Evolutionary conservation across 345 rosid species (phyloP).

Genomic region (Aquilaria yunnanensis): DNA sequence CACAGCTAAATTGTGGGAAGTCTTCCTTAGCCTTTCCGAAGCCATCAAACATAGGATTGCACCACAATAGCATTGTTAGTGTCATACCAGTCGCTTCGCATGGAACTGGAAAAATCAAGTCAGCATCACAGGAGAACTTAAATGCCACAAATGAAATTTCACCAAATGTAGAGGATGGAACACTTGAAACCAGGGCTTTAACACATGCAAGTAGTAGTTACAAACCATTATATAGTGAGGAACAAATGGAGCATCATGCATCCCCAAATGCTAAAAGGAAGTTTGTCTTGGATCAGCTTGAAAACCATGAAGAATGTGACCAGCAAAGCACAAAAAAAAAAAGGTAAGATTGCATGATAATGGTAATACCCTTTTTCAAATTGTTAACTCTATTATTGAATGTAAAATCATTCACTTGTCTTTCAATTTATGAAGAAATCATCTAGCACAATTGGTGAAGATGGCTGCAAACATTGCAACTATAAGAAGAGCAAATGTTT

Average conservation of each 20-base stretch:
- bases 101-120: conserved; percentile 19
- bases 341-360: conserved; percentile 26
- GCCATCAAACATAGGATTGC: conserved; percentile 53
- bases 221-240: conserved; percentile 21
- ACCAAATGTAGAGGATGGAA: conserved; percentile 16
- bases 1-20: conserved; percentile 12
- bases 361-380: not conserved
- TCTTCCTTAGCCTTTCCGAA: conserved; percentile 27
- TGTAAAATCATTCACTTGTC: not conserved
- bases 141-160: conserved; percentile 14
- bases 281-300: conserved; percentile 21
- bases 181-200: conserved; percentile 19
- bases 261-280: conserved; percentile 30
- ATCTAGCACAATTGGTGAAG: conserved; percentile 21
- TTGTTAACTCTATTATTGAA: not conserved
- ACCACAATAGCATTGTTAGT: conserved; percentile 47
- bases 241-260: conserved; percentile 18
- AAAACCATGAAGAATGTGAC: conserved; percentile 26
- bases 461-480: conserved; percentile 55
- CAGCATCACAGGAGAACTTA: conserved; percentile 8
- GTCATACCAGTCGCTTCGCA: conserved; percentile 16
- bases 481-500: conserved; percentile 58
- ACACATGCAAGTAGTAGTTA: conserved; percentile 16
- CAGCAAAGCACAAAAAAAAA: conserved; percentile 39
- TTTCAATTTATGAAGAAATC: conserved; percentile 35